These are phyloP conservation scores for Vicia villosa DNA, from an alignment of 306 rosid species.

Conservation along the genomic window DNA sequence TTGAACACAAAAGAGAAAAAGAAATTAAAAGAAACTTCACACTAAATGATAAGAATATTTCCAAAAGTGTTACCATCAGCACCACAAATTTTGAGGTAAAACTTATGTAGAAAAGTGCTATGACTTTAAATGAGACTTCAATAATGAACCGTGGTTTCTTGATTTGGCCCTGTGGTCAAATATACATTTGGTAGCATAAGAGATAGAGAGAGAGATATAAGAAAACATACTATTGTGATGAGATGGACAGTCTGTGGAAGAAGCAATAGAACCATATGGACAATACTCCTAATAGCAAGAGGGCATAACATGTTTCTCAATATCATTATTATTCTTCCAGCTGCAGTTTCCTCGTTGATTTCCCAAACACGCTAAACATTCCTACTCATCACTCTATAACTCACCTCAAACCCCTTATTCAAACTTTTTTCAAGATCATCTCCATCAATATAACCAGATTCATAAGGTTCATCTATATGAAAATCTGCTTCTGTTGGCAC, in stretches of 20 bases:
- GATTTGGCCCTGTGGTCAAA: too few species aligned
- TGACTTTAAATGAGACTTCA: too few species aligned
- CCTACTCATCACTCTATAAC: background rate
- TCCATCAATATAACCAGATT: rapidly evolving
- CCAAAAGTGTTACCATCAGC: constrained; percentile 47
- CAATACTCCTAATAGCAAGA: background rate
- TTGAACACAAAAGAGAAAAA: constrained; percentile 1
- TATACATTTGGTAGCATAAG: too few species aligned
- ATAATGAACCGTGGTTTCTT: too few species aligned
- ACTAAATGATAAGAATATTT: background rate
- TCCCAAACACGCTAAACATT: background rate
- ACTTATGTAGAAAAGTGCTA: constrained; percentile 55
- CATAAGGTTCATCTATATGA: too few species aligned
- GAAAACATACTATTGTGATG: background rate
- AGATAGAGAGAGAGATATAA: background rate
- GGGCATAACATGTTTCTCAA: too few species aligned
- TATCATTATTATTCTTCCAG: background rate
- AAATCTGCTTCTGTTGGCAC: background rate
- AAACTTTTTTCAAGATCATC: background rate
- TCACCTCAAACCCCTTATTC: background rate
- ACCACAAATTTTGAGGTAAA: constrained; percentile 51
- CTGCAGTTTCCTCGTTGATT: background rate
- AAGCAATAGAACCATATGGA: background rate
- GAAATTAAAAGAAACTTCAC: background rate
- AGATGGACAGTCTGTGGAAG: background rate